Evolutionary conservation across 306 rosid genomes (phyloP).

Genomic region (Malus sylvestris): DNA sequence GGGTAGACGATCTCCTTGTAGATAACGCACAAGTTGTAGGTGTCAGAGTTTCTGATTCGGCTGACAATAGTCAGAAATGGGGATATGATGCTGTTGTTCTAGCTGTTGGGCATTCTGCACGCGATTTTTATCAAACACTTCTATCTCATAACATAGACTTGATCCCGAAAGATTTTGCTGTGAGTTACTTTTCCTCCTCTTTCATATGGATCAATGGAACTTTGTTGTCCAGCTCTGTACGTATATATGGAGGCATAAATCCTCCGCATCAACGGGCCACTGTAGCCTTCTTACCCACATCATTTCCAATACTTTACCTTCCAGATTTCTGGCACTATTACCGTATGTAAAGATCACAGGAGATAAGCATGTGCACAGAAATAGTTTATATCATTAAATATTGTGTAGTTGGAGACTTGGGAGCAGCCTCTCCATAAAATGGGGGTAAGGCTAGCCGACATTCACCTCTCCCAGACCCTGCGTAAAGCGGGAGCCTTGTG

Average conservation of each 20-base stretch:
- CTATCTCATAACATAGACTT: conserved; percentile 66
- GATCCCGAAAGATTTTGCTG: conserved; percentile 83
- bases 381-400: not conserved
- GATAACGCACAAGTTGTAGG: conserved; percentile 57
- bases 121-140: conserved; percentile 80
- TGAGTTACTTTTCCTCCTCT: conserved; percentile 39
- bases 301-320: not conserved
- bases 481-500: no score
- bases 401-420: not conserved
- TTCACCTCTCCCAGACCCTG: no score
- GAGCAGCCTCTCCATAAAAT: no score
- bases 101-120: conserved; percentile 99
- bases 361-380: not conserved
- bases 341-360: not conserved
- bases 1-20: conserved; percentile 77
- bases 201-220: conserved; percentile 7
- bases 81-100: conserved; percentile 74
- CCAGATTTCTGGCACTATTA: not conserved
- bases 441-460: no score
- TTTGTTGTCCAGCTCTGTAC: not conserved
- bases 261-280: not conserved
- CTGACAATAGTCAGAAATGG: conserved; percentile 54
- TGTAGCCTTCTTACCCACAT: not conserved
- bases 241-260: conserved; percentile 2
- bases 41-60: conserved; percentile 65